These are phyloP conservation scores for Dendrobium chrysotoxum DNA, from an alignment of 106 monocot species.

Conservation along the genomic window DNA sequence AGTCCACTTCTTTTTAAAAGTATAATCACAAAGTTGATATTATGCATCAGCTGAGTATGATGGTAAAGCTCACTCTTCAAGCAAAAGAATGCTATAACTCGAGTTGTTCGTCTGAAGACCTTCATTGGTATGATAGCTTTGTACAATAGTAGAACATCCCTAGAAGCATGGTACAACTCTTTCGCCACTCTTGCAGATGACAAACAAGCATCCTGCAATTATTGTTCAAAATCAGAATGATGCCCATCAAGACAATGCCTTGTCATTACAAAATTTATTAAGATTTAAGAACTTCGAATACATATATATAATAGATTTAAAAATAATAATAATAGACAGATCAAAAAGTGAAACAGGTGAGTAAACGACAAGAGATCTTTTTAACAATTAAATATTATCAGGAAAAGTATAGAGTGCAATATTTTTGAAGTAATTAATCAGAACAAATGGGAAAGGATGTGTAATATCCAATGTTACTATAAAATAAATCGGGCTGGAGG, in stretches of 20 bases:
- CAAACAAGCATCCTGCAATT: conserved; percentile 94
- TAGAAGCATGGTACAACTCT: conserved; percentile 93
- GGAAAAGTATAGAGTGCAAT: neutral
- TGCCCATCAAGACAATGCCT: conserved; percentile 13
- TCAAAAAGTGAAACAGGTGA: neutral
- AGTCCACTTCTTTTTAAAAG: neutral
- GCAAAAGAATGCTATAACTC: neutral
- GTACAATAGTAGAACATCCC: conserved; percentile 77
- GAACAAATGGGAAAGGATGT: neutral
- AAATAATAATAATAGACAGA: neutral
- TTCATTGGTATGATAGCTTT: conserved; percentile 79
- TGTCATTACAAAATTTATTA: neutral
- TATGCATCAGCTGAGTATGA: neutral
- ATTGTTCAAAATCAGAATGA: conserved; percentile 30
- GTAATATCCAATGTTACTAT: neutral
- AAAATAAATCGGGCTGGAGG: neutral
- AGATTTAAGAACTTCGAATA: neutral
- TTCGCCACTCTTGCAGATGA: conserved; percentile 77
- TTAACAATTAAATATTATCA: neutral
- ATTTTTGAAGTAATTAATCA: neutral
- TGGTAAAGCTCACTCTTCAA: neutral
- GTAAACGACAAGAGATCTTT: neutral
- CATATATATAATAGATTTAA: neutral
- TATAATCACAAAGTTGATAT: neutral
- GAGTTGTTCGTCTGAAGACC: conserved; percentile 32